phyloP scores from a whole-genome alignment of 1,284 basidiomycete genomes.

The Cryptococcus amylolentus region DNA sequence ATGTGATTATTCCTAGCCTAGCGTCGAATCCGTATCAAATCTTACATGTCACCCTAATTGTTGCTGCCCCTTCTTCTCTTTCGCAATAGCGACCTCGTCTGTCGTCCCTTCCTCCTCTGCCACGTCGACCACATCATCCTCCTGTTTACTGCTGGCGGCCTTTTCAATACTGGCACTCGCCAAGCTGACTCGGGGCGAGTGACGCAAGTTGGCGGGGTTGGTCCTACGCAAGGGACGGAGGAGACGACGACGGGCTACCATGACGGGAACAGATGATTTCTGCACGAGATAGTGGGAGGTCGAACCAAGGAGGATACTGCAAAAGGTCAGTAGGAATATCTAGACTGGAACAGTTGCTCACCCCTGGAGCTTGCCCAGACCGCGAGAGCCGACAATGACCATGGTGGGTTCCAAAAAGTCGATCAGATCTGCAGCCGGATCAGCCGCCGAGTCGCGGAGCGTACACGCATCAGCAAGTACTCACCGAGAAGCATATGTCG shows the following conservation, averaged over 20 bases:
- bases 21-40: too few relatives aligned
- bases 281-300: slow-evolving; percentile 96
- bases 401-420: slow-evolving; percentile 88
- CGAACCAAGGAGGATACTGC: slow-evolving; percentile 88
- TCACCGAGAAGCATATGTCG: slow-evolving; percentile 84
- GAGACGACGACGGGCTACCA: slow-evolving; percentile 76
- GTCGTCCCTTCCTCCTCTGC: slow-evolving; percentile 21
- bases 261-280: slow-evolving; percentile 85
- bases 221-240: slow-evolving; percentile 62
- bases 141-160: slow-evolving; percentile 46
- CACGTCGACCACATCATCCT: slow-evolving; percentile 49
- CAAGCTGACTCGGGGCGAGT: slow-evolving; percentile 69
- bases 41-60: too few relatives aligned
- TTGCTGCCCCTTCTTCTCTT: not conserved
- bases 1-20: too few relatives aligned
- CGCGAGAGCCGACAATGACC: slow-evolving; percentile 92
- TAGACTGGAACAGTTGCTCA: slow-evolving; percentile 43
- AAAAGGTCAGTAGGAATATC: not conserved
- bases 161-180: slow-evolving; percentile 76
- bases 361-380: slow-evolving; percentile 85
- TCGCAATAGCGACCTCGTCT: not conserved
- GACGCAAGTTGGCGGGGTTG: slow-evolving; percentile 49
- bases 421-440: slow-evolving; percentile 63
- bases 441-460: not conserved
- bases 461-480: slow-evolving; percentile 19